Evolutionary conservation across 345 rosid species (phyloP), one percentile per base, ranked within the genome.

Genomic region (Luvunga scandens): DNA sequence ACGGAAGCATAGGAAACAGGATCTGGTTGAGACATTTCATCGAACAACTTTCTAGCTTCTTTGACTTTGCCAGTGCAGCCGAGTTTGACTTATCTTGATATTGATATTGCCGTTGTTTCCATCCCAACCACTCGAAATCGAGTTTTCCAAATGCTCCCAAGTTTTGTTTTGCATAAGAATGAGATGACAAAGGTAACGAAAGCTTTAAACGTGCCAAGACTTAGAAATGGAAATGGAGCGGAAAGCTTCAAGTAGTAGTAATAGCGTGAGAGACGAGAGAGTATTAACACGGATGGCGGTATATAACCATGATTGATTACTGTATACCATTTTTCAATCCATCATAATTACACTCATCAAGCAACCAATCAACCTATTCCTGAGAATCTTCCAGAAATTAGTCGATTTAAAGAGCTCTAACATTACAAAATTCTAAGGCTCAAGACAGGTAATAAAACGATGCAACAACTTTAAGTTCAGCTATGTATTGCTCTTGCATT

Each of bases 1-100:
- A 88, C 83, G 38, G 90, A 84, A 74, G 84, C 79, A 83, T 86
- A 90, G 9, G 90, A 78, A 61, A 87, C 84, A 61, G 80, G 24
- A 34, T 86, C 91, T 31, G 66, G 66, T 21, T 6, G 76, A 78
- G 76, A 80, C 86, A 88, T 84, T 88, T 84, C 85, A 59, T 86
- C 85, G 56, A 90, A 89, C 84, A 86, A 4, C 63, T 36, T 84
- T 78, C 82, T 75, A 9, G 90, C 90, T 72, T 66, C 75, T 13
- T 67, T 45, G 78, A 86, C 81, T 33, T 55, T 34, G 56, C 93
- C 86, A 36, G 65, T 50, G 38, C 84, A 4, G 9, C 91, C 90
- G 48, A 86, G 73, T 27, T 27, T 77, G 74, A 0, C 82, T 42
- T 31, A 85, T 82, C 59, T 53, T 36, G 6, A 82, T 78, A 53